Conservation (phyloP, 345 rosid species). For the Zanthoxylum bungeanum region DNA sequence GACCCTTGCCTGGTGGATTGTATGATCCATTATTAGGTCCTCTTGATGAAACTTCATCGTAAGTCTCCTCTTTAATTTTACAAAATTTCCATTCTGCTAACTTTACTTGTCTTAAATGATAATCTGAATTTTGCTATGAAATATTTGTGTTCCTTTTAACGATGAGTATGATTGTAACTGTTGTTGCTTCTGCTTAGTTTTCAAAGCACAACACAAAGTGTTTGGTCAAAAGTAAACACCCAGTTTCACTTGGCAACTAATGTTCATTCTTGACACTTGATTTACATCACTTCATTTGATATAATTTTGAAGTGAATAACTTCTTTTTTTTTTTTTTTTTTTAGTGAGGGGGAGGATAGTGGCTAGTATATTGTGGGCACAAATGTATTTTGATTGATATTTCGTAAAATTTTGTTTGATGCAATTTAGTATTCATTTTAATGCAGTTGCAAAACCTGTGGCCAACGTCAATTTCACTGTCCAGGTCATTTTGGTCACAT, state of each 20-base stretch:
- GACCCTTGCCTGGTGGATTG: conserved; percentile 16
- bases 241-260: neutral
- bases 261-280: no score
- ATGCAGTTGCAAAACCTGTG: conserved; percentile 86
- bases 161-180: neutral
- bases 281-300: neutral
- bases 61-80: neutral
- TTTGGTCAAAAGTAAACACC: neutral
- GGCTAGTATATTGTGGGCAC: neutral
- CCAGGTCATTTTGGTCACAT: conserved; percentile 97
- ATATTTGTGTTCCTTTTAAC: neutral
- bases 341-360: no score
- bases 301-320: neutral
- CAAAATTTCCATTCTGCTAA: neutral
- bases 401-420: conserved; percentile 11
- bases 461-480: conserved; percentile 51
- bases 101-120: neutral
- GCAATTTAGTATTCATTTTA: conserved; percentile 1
- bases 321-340: neutral
- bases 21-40: conserved; percentile 12
- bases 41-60: conserved; percentile 4
- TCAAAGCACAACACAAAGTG: no score
- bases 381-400: neutral
- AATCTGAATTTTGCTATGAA: neutral
- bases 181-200: neutral